These are phyloP conservation scores for Crithidia brevicula DNA, from an alignment of 208 protist species.

Conservation along the genomic window DNA sequence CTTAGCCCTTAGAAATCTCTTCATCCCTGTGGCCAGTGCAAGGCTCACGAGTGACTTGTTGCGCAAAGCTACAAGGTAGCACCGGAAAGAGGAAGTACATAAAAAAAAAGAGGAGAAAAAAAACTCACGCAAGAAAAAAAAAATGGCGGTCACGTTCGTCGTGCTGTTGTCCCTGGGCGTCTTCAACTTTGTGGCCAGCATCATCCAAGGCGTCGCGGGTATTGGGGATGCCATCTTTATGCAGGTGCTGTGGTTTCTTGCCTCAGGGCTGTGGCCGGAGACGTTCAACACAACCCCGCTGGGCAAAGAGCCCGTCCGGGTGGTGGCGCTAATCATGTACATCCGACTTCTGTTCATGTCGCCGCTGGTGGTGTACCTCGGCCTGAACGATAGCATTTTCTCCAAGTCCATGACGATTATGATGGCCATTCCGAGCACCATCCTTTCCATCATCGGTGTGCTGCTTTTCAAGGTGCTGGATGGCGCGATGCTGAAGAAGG, in stretches of 20 bases:
- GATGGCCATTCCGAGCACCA: constrained; percentile 59
- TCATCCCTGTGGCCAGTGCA: too few species aligned
- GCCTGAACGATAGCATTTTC: constrained; percentile 58
- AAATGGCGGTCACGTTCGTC: constrained; percentile 13
- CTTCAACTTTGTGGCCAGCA: constrained; percentile 50
- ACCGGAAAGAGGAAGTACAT: background rate
- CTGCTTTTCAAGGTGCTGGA: constrained; percentile 39
- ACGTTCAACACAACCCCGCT: constrained; percentile 49
- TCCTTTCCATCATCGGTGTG: constrained; percentile 52
- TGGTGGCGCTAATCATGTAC: constrained; percentile 65
- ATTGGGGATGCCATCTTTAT: constrained; percentile 70
- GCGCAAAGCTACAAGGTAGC: too few species aligned
- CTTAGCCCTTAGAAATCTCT: too few species aligned
- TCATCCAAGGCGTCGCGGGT: constrained; percentile 61
- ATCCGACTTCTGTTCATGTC: constrained; percentile 62
- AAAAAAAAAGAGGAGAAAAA: background rate
- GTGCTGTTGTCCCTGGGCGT: constrained; percentile 42
- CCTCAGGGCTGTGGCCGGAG: constrained; percentile 19
- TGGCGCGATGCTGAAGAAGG: constrained; percentile 29
- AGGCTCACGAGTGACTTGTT: too few species aligned
- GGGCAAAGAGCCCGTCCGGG: constrained; percentile 40
- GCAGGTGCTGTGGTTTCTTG: constrained; percentile 55
- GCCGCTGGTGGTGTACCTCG: constrained; percentile 52
- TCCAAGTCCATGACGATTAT: constrained; percentile 55
- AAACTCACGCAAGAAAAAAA: background rate